Evolutionary conservation across 2,329 filamentous ascomycete genomes (phyloP), one percentile per base, ranked within the genome.

Genomic region (Colletotrichum tamarilloi): DNA sequence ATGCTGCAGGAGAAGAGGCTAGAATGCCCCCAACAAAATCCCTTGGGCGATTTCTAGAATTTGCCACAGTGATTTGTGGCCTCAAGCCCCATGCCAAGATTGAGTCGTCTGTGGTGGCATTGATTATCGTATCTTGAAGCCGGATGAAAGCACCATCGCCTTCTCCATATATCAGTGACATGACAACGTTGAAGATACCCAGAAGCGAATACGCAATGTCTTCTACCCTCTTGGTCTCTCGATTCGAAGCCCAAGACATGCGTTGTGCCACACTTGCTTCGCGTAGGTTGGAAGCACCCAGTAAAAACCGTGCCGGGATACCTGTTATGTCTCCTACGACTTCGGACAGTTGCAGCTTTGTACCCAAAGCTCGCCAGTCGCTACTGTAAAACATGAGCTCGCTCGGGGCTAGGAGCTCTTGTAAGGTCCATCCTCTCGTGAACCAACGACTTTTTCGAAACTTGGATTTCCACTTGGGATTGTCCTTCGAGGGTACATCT

Each of bases 321-420:
- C 75, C 73, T 1, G 82, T 84, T n/a, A 81, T 77, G 8, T 69
- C 58, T 8, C 76, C 76, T 2, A 84, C 68, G 52, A 67, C 19
- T 75, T 75, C 22, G 63, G 73, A 55, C 12, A 73, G 58, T 3
- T 46, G 53, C 2, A 28, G 22, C 59, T 76, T 77, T 0, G 73
- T 74, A 12, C 76, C 76, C 6, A 77, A 26, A 0, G 0, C 38
- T 0, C 3, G 26, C 78, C 77, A 79, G 30, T 71, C 64, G 30
- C 32, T 52, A 38, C 65, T 74, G 28, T 73, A 80, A 49, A 79
- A 81, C 1, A 63, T 59, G 12, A 81, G 19, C 0, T 74, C 28
- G 5, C 30, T 66, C 0, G 78, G 78, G 0, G 79, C 78, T 3
- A 80, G 69, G 9, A 80, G 77, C 24, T 78, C 77, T 24, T 78